A percentile compares a stretch with the other conserved stretches of the same genome.
These are phyloP conservation scores for Barnettozyma siamensis DNA, from an alignment of 805 yeast species.

Conservation along the genomic window DNA sequence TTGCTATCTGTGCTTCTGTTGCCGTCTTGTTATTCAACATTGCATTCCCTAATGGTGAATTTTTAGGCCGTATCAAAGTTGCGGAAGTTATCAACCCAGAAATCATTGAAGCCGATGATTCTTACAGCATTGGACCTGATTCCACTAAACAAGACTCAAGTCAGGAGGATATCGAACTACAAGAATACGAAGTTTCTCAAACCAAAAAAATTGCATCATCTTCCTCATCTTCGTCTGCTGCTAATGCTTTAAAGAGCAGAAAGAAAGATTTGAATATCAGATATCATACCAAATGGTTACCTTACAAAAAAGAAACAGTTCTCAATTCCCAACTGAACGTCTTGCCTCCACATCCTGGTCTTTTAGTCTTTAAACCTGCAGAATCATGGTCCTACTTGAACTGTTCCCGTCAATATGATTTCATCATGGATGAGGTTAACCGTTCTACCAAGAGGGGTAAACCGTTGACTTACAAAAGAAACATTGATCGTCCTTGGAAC, in stretches of 20 bases:
- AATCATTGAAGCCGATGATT: slow-evolving; percentile 27
- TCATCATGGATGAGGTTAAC: slow-evolving; percentile 61
- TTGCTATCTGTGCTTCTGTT: slow-evolving; percentile 79
- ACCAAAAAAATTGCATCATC: not conserved
- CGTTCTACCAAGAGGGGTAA: slow-evolving; percentile 56
- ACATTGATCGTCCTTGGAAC: slow-evolving; percentile 78
- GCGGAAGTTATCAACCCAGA: slow-evolving; percentile 66
- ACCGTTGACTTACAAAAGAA: slow-evolving; percentile 26
- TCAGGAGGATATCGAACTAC: slow-evolving; percentile 11
- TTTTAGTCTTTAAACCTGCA: slow-evolving; percentile 74
- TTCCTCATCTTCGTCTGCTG: not conserved
- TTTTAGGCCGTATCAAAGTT: slow-evolving; percentile 72
- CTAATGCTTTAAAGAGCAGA: not conserved
- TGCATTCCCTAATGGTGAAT: slow-evolving; percentile 76
- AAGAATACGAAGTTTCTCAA: slow-evolving; percentile 7
- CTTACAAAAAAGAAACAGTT: slow-evolving; percentile 38
- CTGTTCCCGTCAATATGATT: slow-evolving; percentile 66
- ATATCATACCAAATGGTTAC: slow-evolving; percentile 66
- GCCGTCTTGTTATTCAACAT: slow-evolving; percentile 68
- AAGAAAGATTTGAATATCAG: slow-evolving; percentile 21
- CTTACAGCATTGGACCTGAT: slow-evolving; percentile 1
- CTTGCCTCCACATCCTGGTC: slow-evolving; percentile 85
- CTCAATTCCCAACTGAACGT: slow-evolving; percentile 55
- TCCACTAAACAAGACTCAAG: not conserved
- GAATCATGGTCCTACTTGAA: slow-evolving; percentile 84